A percentile compares a stretch with the other conserved stretches of the same genome.
These are phyloP conservation scores for Rhinocladiella mackenziei DNA, from an alignment of 2,329 filamentous ascomycete species.

Conservation along the genomic window DNA sequence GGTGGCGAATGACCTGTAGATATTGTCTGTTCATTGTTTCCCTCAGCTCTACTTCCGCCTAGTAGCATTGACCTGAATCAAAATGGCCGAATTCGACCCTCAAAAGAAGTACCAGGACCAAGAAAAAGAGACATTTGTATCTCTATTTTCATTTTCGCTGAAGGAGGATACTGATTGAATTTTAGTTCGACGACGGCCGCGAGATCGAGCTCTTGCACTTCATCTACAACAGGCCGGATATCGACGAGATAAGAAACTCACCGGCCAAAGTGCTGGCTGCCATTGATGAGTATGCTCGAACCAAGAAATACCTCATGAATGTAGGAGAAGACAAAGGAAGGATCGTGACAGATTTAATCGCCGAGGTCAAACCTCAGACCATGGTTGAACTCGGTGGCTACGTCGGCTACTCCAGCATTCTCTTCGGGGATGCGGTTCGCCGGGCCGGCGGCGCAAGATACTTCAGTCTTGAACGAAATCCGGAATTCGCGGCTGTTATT, in stretches of 20 bases:
- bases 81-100: constrained; percentile 22
- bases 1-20: too few relatives aligned
- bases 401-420: constrained; percentile 74
- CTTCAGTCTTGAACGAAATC: constrained; percentile 68
- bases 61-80: too few relatives aligned
- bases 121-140: constrained; percentile 28
- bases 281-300: constrained; percentile 66
- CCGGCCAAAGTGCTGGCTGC: constrained; percentile 61
- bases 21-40: too few relatives aligned
- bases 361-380: constrained; percentile 59
- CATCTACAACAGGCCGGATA: constrained; percentile 58
- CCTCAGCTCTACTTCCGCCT: too few relatives aligned
- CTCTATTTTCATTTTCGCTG: neutral
- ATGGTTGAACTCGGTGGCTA: constrained; percentile 81
- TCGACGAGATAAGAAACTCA: constrained; percentile 61
- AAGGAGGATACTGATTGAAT: neutral
- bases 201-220: constrained; percentile 70
- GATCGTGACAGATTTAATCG: constrained; percentile 66
- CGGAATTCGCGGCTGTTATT: constrained; percentile 69
- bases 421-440: constrained; percentile 65
- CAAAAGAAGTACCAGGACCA: constrained; percentile 27
- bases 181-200: constrained; percentile 63
- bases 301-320: constrained; percentile 73
- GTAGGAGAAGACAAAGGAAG: constrained; percentile 70
- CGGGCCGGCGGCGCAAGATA: constrained; percentile 62